Base-by-base conservation (phyloP, 73 alveolate genomes). In the Breviolum minutum region DNA sequence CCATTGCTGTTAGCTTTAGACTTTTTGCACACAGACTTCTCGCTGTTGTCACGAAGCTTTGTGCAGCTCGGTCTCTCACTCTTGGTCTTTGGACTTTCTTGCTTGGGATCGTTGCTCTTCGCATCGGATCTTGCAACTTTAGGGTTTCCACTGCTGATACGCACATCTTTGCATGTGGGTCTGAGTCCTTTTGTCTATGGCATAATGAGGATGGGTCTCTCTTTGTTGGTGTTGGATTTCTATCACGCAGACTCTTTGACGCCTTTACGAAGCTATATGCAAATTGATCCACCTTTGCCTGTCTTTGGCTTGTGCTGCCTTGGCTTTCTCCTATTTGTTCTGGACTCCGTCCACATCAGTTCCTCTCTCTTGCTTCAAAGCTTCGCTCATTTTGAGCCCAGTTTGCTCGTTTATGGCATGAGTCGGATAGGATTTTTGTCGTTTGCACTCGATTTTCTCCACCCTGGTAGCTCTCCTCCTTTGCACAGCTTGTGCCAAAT, bases 291-390 rank as follows among this genome's bases (percentile, higher is more conserved):
- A 6, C 20, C 74, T 7, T 29, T 83, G 17, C 64, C 48, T 8
- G 93, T 85, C 20, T 94, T 68, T 22, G 99, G 99, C 63, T 2
- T 94, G 61, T 24, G 81, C 26, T n/a, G 99, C 84, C 64, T 63
- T 17, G 99, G 86, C 73, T 22, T 71, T 29, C n/a, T 63, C 27
- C 19, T 54, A 94, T 63, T 63, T 24, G 20, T 62, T 22, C 99
- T 63, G 24, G 99, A 94, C 85, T 32, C 71, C 17, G 86, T 63
- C 8, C 99, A 63, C 26, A 8, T 20, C 27, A 94, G 77, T 20
- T 63, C 94, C 27, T 9, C 94, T n/a, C 76, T 66, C 48, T 20
- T 27, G 32, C 61, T 32, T 63, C 76, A 82, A 86, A 80, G 85
- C 54, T 63, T 63, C 76, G 22, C 70, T 26, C 70, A 82, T 68